phyloP scores from a whole-genome alignment of 441 rosid genomes.

The Erysimum cheiri region DNA sequence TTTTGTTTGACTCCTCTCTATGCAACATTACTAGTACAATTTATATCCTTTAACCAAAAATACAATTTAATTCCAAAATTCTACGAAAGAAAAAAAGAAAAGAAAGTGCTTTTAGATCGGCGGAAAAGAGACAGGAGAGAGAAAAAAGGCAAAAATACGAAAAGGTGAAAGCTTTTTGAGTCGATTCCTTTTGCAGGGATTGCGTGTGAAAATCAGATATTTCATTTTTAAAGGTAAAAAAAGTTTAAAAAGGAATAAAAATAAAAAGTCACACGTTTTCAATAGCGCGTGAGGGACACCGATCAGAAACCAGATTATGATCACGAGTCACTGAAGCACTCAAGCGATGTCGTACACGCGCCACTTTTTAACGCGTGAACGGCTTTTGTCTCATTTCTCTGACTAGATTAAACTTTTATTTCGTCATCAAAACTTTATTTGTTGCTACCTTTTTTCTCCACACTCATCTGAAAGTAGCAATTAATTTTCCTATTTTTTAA shows the following conservation, averaged over 20 bases:
- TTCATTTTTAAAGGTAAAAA: constrained; percentile 46
- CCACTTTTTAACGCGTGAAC: constrained; percentile 25
- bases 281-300: constrained; percentile 22
- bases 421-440: constrained; percentile 30
- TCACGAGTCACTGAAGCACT: constrained; percentile 12
- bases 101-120: constrained; percentile 27
- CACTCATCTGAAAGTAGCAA: constrained; percentile 14
- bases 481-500: background rate
- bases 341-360: constrained; percentile 31
- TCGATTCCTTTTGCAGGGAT: constrained; percentile 67
- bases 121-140: constrained; percentile 32
- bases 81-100: background rate
- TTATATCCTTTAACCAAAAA: no score
- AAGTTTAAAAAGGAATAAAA: constrained; percentile 4
- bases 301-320: background rate
- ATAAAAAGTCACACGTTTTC: constrained; percentile 16
- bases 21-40: no score
- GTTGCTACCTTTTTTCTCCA: constrained; percentile 14
- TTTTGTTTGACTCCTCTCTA: background rate
- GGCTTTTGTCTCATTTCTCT: constrained; percentile 35
- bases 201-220: constrained; percentile 64
- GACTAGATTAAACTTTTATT: constrained; percentile 41
- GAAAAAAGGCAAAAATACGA: constrained; percentile 36
- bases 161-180: constrained; percentile 51
- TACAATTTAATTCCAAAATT: background rate